These are phyloP conservation scores for Mycena olivaceomarginata DNA, from an alignment of 768 basidiomycete species.

Conservation along the genomic window DNA sequence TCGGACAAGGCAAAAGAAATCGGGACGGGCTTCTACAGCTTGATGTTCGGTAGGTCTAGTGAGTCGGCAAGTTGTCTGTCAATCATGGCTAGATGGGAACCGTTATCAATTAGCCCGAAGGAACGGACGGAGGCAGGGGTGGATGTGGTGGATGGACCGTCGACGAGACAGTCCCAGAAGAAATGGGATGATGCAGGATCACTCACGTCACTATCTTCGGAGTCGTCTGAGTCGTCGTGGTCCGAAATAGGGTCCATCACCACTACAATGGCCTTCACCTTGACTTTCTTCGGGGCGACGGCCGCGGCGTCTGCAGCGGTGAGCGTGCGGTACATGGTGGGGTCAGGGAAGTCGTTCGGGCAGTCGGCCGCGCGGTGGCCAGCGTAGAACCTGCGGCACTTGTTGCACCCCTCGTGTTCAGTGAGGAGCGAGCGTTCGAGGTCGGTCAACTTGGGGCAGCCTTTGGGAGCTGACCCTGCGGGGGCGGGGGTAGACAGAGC, in stretches of 20 bases:
- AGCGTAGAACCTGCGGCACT: too few relatives aligned
- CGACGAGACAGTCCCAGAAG: not conserved
- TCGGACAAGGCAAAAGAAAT: not conserved
- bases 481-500: too few relatives aligned
- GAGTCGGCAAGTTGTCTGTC: not conserved
- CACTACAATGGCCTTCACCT: not conserved
- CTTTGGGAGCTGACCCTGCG: too few relatives aligned
- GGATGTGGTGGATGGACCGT: too few relatives aligned
- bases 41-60: not conserved
- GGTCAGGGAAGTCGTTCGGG: not conserved
- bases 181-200: too few relatives aligned
- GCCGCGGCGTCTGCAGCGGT: not conserved
- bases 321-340: not conserved
- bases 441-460: too few relatives aligned
- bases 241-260: too few relatives aligned
- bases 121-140: too few relatives aligned
- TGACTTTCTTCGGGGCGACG: not conserved
- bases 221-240: too few relatives aligned
- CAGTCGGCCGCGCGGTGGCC: not conserved
- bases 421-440: not conserved
- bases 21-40: slow-evolving; percentile 8
- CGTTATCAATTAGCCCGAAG: slow-evolving; percentile 25
- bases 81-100: slow-evolving; percentile 25
- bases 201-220: too few relatives aligned
- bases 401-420: not conserved